Conservation (phyloP, 148 eudicot species). For the Silene conica region DNA sequence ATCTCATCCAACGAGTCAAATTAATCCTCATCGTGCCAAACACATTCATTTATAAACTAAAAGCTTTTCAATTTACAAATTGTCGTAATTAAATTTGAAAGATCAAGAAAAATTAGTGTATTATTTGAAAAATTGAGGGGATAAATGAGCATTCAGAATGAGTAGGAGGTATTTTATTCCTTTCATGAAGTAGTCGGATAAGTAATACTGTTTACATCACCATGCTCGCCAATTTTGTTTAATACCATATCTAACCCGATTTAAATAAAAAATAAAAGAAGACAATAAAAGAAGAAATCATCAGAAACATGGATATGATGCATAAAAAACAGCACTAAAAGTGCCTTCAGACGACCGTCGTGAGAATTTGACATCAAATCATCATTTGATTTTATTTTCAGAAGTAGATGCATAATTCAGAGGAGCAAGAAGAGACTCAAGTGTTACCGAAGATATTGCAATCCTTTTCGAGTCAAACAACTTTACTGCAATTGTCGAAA, state of each 20-base stretch:
- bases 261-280: too few relatives aligned
- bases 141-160: constrained; percentile 26
- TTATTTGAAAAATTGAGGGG: neutral
- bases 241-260: too few relatives aligned
- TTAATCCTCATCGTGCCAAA: neutral
- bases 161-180: constrained; percentile 32
- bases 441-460: too few relatives aligned
- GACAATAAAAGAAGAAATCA: constrained; percentile 12
- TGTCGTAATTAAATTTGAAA: neutral
- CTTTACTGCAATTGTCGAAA: too few relatives aligned
- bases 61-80: neutral
- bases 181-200: constrained; percentile 23
- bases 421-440: too few relatives aligned
- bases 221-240: constrained; percentile 13
- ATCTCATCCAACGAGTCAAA: neutral
- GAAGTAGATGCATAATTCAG: too few relatives aligned
- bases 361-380: constrained; percentile 22
- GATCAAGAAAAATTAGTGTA: neutral
- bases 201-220: constrained; percentile 13
- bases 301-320: constrained; percentile 14
- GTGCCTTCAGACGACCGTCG: constrained; percentile 34
- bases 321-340: constrained; percentile 14
- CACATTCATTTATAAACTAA: neutral
- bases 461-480: too few relatives aligned
- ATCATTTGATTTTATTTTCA: constrained; percentile 24